A percentile compares a stretch with the other conserved stretches of the same genome.
These are phyloP conservation scores for Xylaria scruposa DNA, from an alignment of 495 filamentous ascomycete species.

Conservation along the genomic window DNA sequence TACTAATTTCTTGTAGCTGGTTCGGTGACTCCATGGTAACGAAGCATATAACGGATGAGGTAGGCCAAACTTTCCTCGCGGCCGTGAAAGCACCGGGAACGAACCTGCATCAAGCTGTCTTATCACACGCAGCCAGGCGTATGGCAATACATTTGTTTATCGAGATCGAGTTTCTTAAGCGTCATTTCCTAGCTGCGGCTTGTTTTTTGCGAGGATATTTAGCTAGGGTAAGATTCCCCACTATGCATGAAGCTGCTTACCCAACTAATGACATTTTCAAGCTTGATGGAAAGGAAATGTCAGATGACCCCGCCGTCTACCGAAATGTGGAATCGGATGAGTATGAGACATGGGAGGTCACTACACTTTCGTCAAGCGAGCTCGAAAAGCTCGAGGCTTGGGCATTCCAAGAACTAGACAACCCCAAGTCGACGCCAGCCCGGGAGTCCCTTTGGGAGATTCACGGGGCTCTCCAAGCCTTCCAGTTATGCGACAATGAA, in stretches of 20 bases:
- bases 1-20: constrained; percentile 33
- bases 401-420: constrained; percentile 28
- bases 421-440: constrained; percentile 27
- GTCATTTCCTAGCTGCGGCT: constrained; percentile 34
- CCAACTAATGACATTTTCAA: constrained; percentile 28
- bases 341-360: constrained; percentile 25
- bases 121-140: constrained; percentile 32
- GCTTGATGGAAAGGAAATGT: constrained; percentile 34
- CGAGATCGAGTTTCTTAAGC: constrained; percentile 36
- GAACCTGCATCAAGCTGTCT: constrained; percentile 34
- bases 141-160: constrained; percentile 38
- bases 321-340: background rate
- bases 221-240: constrained; percentile 31
- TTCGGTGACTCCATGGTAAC: constrained; percentile 45
- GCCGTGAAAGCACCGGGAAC: constrained; percentile 28
- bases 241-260: background rate
- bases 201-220: constrained; percentile 39
- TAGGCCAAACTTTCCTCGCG: constrained; percentile 29
- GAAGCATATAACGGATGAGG: constrained; percentile 33
- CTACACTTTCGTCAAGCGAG: constrained; percentile 26
- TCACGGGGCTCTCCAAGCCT: constrained; percentile 42
- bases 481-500: constrained; percentile 34
- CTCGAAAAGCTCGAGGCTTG: constrained; percentile 34
- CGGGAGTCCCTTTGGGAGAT: constrained; percentile 46
- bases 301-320: constrained; percentile 28